A percentile compares a stretch with the other conserved stretches of the same genome.
Conservation (phyloP, 345 rosid species). For the Arabidopsis suecica region DNA sequence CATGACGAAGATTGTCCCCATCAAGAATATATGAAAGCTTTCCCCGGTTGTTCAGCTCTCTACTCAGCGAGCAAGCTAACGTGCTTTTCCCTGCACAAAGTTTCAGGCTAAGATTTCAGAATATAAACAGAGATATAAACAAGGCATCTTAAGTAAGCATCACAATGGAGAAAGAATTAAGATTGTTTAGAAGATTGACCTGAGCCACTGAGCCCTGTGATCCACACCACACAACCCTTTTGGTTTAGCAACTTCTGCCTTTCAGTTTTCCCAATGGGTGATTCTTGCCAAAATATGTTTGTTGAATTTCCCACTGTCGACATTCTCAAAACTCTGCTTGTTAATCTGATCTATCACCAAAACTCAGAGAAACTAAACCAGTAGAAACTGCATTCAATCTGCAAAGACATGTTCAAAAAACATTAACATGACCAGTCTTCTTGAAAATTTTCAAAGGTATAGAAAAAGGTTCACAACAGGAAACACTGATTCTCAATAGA, state of each 20-base stretch:
- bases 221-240: slow-evolving; percentile 93
- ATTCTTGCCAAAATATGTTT: slow-evolving; percentile 95
- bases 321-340: slow-evolving; percentile 50
- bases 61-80: slow-evolving; percentile 75
- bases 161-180: background rate
- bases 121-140: slow-evolving; percentile 1
- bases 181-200: slow-evolving; percentile 50
- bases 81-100: slow-evolving; percentile 84
- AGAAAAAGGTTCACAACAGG: background rate
- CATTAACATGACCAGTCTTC: slow-evolving; percentile 9
- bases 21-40: slow-evolving; percentile 86
- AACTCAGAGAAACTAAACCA: slow-evolving; percentile 22
- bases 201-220: slow-evolving; percentile 97
- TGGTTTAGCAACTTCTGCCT: slow-evolving; percentile 82
- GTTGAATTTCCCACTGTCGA: slow-evolving; percentile 67
- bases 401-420: slow-evolving; percentile 15
- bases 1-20: slow-evolving; percentile 92
- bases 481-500: background rate
- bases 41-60: slow-evolving; percentile 68
- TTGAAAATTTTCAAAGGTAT: background rate
- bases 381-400: slow-evolving; percentile 12
- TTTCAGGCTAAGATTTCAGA: background rate
- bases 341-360: slow-evolving; percentile 34
- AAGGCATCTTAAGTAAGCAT: slow-evolving; percentile 5
- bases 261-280: slow-evolving; percentile 73